These are phyloP conservation scores for Albophoma yamanashiensis DNA, from an alignment of 2,329 filamentous ascomycete genomes.

Conservation along the genomic window DNA sequence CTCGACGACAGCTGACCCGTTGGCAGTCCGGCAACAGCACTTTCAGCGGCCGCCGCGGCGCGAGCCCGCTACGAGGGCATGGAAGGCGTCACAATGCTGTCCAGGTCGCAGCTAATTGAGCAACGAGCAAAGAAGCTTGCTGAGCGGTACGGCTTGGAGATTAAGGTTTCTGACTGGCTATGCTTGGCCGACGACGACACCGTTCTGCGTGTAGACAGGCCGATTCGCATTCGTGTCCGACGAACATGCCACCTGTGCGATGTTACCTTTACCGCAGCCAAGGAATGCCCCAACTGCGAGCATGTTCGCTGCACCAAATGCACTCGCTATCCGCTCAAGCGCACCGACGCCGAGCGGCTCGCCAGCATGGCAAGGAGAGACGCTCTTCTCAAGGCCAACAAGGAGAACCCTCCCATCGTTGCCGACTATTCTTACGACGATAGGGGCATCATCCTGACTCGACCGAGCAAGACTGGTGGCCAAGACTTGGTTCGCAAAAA, in stretches of 20 bases:
- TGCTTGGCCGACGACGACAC: conserved; percentile 37
- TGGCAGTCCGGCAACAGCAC: not conserved
- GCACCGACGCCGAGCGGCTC: conserved; percentile 42
- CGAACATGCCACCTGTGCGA: conserved; percentile 74
- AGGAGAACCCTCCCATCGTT: conserved; percentile 43
- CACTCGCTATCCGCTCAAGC: conserved; percentile 60
- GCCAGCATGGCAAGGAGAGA: conserved; percentile 41
- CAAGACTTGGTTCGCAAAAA: conserved; percentile 65
- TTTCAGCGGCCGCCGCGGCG: conserved; percentile 13
- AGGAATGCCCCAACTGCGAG: conserved; percentile 65
- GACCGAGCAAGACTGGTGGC: conserved; percentile 54
- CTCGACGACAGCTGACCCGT: too few relatives aligned
- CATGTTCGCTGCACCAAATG: conserved; percentile 77
- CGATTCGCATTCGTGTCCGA: conserved; percentile 68
- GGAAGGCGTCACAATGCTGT: conserved; percentile 27
- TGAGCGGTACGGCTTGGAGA: conserved; percentile 43
- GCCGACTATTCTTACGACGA: conserved; percentile 35
- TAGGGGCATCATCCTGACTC: conserved; percentile 44
- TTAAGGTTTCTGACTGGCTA: conserved; percentile 43
- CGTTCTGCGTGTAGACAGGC: conserved; percentile 58
- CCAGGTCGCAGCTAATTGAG: conserved; percentile 40
- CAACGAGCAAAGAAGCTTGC: conserved; percentile 46
- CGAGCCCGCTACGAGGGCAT: conserved; percentile 16
- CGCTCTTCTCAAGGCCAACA: conserved; percentile 40
- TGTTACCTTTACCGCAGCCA: conserved; percentile 60